phyloP scores from a whole-genome alignment of 345 rosid species.

The Populus ilicifolia region DNA sequence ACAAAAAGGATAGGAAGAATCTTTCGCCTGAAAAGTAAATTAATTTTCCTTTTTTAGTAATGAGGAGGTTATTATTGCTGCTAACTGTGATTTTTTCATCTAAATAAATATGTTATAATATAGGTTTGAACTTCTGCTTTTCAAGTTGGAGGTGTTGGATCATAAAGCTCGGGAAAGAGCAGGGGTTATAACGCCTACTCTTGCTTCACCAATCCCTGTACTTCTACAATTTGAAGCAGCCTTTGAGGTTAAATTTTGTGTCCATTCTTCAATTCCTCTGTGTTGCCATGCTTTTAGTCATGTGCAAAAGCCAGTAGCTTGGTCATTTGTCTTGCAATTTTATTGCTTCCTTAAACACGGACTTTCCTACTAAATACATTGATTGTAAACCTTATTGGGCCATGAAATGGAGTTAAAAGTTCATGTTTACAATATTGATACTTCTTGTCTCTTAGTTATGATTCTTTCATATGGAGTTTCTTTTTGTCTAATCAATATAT shows the following conservation, averaged over 20 bases:
- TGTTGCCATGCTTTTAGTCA: conserved; percentile 1
- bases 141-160: conserved; percentile 93
- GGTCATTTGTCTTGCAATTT: not conserved
- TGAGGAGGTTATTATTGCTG: not conserved
- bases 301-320: not conserved
- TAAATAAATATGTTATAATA: not conserved
- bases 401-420: not conserved
- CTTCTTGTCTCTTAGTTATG: not conserved
- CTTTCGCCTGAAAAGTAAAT: conserved; percentile 69
- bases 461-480: not conserved
- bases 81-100: conserved; percentile 1
- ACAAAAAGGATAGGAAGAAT: conserved; percentile 46
- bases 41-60: not conserved
- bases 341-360: not conserved
- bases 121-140: conserved; percentile 81
- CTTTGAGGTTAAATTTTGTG: conserved; percentile 55
- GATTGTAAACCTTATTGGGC: not conserved
- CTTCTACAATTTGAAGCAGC: conserved; percentile 84
- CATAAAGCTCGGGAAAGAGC: conserved; percentile 97
- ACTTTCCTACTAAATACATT: not conserved
- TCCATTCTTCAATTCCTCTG: conserved; percentile 12
- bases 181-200: conserved; percentile 78
- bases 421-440: not conserved
- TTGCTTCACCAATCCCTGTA: conserved; percentile 80
- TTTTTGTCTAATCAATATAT: not conserved